A percentile compares a stretch with the other conserved stretches of the same genome.
Evolutionary conservation across 1,284 basidiomycete genomes (phyloP).

Genomic region (Sphagnurus paluster): DNA sequence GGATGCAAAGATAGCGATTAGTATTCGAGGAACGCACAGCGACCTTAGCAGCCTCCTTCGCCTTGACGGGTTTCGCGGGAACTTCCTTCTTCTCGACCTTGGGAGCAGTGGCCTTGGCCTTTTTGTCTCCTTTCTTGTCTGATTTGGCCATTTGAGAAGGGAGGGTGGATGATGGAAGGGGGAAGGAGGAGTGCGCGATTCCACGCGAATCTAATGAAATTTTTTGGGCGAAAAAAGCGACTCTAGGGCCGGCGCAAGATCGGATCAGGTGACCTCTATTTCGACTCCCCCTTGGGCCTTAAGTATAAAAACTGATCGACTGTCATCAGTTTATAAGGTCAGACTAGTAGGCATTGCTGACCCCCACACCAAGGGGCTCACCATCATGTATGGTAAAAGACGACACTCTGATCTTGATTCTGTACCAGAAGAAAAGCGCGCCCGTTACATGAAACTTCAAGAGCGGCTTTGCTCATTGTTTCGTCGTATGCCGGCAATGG

Average conservation of each 20-base stretch:
- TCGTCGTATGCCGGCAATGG: too few relatives aligned
- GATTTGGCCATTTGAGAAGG: constrained; percentile 46
- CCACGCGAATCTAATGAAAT: constrained; percentile 22
- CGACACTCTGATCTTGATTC: too few relatives aligned
- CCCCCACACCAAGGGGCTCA: too few relatives aligned
- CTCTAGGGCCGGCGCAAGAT: constrained; percentile 36
- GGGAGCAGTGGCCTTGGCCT: constrained; percentile 30
- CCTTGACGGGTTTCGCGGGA: constrained; percentile 26
- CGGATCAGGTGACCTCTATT: constrained; percentile 23
- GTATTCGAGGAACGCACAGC: constrained; percentile 23
- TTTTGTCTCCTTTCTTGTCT: constrained; percentile 46
- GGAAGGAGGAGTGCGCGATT: constrained; percentile 10
- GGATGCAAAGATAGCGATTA: constrained; percentile 1
- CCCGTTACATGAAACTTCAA: too few relatives aligned
- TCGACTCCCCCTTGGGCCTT: too few relatives aligned
- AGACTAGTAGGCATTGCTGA: too few relatives aligned
- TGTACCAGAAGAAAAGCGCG: too few relatives aligned
- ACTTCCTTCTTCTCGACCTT: constrained; percentile 42
- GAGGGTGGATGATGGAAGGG: constrained; percentile 16
- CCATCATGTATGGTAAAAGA: too few relatives aligned
- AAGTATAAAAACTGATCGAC: too few relatives aligned
- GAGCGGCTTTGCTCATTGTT: too few relatives aligned
- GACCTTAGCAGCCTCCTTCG: constrained; percentile 39
- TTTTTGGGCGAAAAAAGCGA: constrained; percentile 22
- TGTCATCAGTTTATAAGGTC: too few relatives aligned